Evolutionary conservation across 2,329 filamentous ascomycete genomes (phyloP).

Genomic region (Curvularia sp.): DNA sequence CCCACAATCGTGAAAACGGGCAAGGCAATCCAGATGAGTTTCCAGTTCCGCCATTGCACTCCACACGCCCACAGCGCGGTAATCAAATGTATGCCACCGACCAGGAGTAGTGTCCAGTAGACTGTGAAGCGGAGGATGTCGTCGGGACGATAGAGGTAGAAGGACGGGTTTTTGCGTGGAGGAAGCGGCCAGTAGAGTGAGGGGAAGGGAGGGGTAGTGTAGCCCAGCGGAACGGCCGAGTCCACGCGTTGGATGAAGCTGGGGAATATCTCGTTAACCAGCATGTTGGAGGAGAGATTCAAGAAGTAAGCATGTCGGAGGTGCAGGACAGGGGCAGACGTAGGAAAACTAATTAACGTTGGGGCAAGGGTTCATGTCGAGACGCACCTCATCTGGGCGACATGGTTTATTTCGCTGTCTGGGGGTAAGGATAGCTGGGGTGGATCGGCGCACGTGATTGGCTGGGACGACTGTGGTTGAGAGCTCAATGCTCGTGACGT

Average conservation of each 20-base stretch:
- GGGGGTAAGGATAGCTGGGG: no score
- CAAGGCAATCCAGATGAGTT: conserved; percentile 73
- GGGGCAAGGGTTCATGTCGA: neutral
- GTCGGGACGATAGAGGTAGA: conserved; percentile 73
- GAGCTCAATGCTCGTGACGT: conserved; percentile 24
- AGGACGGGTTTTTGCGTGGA: conserved; percentile 62
- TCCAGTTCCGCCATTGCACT: conserved; percentile 69
- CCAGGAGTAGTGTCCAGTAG: conserved; percentile 84
- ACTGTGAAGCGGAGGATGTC: conserved; percentile 91
- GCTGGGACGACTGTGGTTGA: neutral
- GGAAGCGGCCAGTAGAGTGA: conserved; percentile 79
- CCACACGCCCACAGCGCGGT: conserved; percentile 75
- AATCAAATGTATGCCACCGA: conserved; percentile 75
- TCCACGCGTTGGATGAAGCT: conserved; percentile 57
- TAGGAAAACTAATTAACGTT: neutral
- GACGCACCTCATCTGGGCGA: conserved; percentile 43
- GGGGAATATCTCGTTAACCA: conserved; percentile 21
- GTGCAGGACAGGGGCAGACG: neutral
- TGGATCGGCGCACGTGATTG: conserved; percentile 3
- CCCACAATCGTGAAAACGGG: conserved; percentile 74
- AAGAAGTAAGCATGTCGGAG: neutral
- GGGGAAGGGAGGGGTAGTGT: conserved; percentile 76
- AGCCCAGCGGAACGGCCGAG: conserved; percentile 62
- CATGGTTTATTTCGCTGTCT: conserved; percentile 26
- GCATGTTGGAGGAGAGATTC: neutral